Percentiles rank a stretch among this genome's conserved stretches.
phyloP scores from a whole-genome alignment of 495 filamentous ascomycete species.

The Penicillium lividum region DNA sequence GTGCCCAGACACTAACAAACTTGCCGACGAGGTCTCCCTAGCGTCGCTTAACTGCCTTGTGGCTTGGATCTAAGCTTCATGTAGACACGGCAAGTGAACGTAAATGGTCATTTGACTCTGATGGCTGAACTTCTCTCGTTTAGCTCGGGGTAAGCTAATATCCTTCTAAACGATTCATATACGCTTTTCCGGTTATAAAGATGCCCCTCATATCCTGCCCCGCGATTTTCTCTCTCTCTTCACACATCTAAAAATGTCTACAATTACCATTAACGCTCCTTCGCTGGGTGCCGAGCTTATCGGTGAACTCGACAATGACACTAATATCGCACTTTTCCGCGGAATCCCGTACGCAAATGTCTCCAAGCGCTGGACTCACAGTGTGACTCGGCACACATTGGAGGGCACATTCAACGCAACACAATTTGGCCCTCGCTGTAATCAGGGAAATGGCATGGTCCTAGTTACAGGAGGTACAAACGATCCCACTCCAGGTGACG shows the following conservation, averaged over 20 bases:
- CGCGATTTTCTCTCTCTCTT: not conserved
- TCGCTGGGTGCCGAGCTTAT: not conserved
- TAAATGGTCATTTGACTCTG: not conserved
- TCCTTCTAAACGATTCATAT: not conserved
- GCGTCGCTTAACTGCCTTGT: not conserved
- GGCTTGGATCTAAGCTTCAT: conserved; percentile 1
- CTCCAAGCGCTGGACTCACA: conserved; percentile 3
- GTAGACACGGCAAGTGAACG: not conserved
- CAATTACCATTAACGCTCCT: not conserved
- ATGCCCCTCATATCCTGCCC: conserved; percentile 1
- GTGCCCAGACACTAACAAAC: not conserved
- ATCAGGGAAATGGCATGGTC: conserved; percentile 6
- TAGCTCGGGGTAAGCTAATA: conserved; percentile 1
- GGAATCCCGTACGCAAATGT: conserved; percentile 5
- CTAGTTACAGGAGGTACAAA: conserved; percentile 8
- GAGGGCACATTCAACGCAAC: not conserved
- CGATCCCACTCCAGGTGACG: conserved; percentile 7
- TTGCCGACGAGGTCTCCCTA: not conserved
- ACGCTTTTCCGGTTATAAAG: conserved; percentile 5
- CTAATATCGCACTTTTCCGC: conserved; percentile 1
- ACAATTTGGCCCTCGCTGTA: conserved; percentile 2
- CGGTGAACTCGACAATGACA: conserved; percentile 3
- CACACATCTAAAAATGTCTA: not conserved
- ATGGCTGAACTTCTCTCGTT: not conserved
- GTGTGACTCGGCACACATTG: not conserved